Percentiles rank a stretch among this genome's conserved stretches.
These are phyloP conservation scores for Lachnellula hyalina DNA, from an alignment of 2,329 filamentous ascomycete species.

Conservation along the genomic window DNA sequence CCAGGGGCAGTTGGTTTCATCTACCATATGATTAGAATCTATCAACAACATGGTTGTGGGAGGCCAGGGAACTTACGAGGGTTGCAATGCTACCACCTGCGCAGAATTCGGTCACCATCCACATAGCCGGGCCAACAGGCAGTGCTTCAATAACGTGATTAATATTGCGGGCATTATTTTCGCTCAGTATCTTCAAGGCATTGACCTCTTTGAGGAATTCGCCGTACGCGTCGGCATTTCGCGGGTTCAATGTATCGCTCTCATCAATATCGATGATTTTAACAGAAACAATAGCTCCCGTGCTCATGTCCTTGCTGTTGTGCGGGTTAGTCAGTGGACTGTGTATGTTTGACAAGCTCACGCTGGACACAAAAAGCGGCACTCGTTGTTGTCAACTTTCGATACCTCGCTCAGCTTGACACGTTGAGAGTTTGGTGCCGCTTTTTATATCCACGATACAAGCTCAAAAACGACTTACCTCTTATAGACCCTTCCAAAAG, in stretches of 20 bases:
- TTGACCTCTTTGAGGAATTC: slow-evolving; percentile 66
- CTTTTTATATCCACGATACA: not conserved
- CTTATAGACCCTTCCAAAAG: slow-evolving; percentile 70
- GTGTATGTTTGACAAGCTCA: slow-evolving; percentile 6
- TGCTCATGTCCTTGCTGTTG: slow-evolving; percentile 29
- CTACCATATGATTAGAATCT: slow-evolving; percentile 9
- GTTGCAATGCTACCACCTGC: slow-evolving; percentile 77
- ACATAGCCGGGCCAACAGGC: slow-evolving; percentile 72
- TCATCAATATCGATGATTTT: slow-evolving; percentile 85
- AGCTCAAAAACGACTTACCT: slow-evolving; percentile 30
- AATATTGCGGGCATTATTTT: slow-evolving; percentile 71
- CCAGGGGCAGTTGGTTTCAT: slow-evolving; percentile 63
- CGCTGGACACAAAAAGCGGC: too few species aligned
- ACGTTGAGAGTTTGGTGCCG: not conserved
- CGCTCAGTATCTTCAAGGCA: slow-evolving; percentile 66
- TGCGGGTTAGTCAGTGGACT: slow-evolving; percentile 4
- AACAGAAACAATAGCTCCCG: slow-evolving; percentile 57
- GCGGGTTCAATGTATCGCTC: slow-evolving; percentile 61
- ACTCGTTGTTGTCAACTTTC: too few species aligned
- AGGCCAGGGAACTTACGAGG: slow-evolving; percentile 45
- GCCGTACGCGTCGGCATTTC: slow-evolving; percentile 60
- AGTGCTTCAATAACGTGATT: slow-evolving; percentile 77
- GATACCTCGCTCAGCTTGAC: not conserved
- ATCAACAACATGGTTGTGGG: slow-evolving; percentile 25
- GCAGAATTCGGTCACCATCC: slow-evolving; percentile 85